Evolutionary conservation across 208 protist species (phyloP), one percentile per base, ranked within the genome.

Genomic region (Leishmania martiniquensis): DNA sequence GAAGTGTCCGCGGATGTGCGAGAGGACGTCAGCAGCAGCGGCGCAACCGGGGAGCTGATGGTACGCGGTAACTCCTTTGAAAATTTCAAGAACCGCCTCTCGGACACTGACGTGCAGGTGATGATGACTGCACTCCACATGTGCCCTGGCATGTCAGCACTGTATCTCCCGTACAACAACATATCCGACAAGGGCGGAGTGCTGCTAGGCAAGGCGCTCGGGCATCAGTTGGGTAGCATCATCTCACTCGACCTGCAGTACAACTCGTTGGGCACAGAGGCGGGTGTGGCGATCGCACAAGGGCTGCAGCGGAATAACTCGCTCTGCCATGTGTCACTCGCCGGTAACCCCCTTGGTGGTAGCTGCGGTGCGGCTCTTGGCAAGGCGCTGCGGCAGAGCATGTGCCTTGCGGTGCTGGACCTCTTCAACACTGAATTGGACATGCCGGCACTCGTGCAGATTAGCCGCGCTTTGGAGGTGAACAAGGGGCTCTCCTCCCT

Each of bases 161-260:
- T 97, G 17, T 72, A 85, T 62, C 39, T 97, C 10, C 85, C 88
- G 10, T 94, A 94, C 89, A 95, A 97, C 80, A 80, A 66, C 68
- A 84, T 97, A 34, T 72, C 80, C n/a, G 82, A 83, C 12, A 60
- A 45, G 12, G 93, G 91, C 0, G 89, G 82, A 10, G 66, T 66
- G 15, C 71, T 75, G 20, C 71, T 97, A 25, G 89, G 88, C 5
- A 73, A 89, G 54, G 86, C 81, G 32, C 80, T 94, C 39, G 72
- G 80, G 12, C 39, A 68, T 25, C 63, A 83, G 34, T 76, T 89
- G 34, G 72, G 75, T 52, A 81, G 75, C 15, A 45, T 97, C 51
- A 77, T 87, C 25, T 74, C 76, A 42, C 71, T 97, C 2, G 88
- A 95, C 63, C 72, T 97, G 15, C 85, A 86, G 39, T 75, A 89